Evolutionary conservation across 768 basidiomycete species (phyloP).

Genomic region (Leccinum broughii): DNA sequence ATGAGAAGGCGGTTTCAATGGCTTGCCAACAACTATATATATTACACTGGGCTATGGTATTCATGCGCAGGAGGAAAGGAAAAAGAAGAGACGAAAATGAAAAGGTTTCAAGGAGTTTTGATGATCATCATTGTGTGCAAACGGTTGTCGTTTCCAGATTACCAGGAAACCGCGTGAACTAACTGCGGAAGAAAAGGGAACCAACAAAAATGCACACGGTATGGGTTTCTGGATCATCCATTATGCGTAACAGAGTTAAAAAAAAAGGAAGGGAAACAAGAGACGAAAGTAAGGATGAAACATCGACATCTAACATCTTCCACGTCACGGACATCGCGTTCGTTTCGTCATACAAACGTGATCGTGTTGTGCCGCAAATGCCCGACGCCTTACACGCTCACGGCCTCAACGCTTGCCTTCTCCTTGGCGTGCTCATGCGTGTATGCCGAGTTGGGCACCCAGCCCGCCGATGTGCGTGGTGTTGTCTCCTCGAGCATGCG

Average conservation of each 20-base stretch:
- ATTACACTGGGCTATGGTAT: background rate
- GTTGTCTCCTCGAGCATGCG: conserved; percentile 69
- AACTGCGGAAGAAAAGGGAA: background rate
- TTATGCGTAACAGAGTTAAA: background rate
- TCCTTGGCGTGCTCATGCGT: conserved; percentile 19
- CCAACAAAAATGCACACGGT: background rate
- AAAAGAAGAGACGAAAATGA: background rate
- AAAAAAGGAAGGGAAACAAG: background rate
- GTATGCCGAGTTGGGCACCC: conserved; percentile 26
- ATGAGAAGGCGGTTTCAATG: background rate
- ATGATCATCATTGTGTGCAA: background rate
- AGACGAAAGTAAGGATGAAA: background rate
- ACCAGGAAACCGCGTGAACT: background rate
- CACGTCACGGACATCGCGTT: background rate
- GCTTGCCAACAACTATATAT: background rate
- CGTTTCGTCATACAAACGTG: background rate
- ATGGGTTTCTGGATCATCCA: background rate
- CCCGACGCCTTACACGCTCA: conserved; percentile 1
- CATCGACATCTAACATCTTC: background rate
- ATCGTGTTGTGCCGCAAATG: background rate
- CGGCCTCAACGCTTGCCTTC: conserved; percentile 6
- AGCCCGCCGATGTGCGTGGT: conserved; percentile 49
- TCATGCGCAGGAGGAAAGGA: background rate
- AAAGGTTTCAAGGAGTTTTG: background rate
- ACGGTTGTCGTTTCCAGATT: background rate